Evolutionary conservation across 192 early-diverging fungal species (phyloP).

Genomic region (Rhizophagus clarus): DNA sequence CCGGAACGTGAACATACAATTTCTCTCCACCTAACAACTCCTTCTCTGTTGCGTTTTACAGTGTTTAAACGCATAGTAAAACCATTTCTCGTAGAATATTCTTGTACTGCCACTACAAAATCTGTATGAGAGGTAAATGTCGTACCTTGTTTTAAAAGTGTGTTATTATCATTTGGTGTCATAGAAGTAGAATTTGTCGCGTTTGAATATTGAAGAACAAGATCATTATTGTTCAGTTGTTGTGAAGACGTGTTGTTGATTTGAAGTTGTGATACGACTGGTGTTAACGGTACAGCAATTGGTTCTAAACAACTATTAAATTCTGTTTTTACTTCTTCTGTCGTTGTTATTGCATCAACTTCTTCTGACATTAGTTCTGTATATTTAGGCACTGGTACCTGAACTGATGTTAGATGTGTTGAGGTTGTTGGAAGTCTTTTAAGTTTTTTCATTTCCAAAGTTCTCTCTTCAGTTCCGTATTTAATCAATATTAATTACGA

Average conservation of each 20-base stretch:
- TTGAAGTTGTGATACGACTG: neutral
- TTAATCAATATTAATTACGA: neutral
- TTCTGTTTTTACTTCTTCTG: neutral
- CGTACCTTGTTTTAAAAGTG: neutral
- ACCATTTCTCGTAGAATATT: neutral
- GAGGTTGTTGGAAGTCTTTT: neutral
- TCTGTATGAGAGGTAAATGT: constrained; percentile 11
- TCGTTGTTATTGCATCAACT: neutral
- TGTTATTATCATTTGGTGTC: neutral
- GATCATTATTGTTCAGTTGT: neutral
- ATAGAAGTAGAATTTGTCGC: neutral
- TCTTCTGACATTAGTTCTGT: neutral
- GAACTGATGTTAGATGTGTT: neutral
- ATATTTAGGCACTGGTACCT: neutral
- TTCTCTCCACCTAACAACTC: constrained; percentile 16
- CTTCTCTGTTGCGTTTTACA: constrained; percentile 9
- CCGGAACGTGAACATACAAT: constrained; percentile 18
- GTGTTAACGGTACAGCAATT: neutral
- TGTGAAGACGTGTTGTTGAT: neutral
- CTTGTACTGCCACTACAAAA: constrained; percentile 18
- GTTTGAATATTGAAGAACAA: neutral
- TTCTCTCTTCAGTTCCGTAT: neutral
- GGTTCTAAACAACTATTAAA: neutral
- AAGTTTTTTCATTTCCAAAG: neutral
- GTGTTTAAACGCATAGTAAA: constrained; percentile 11